Percentiles rank a stretch among this genome's conserved stretches.
Evolutionary conservation across 108 stramenopile species (phyloP).

Genomic region (Halocafeteria seosinensis): DNA sequence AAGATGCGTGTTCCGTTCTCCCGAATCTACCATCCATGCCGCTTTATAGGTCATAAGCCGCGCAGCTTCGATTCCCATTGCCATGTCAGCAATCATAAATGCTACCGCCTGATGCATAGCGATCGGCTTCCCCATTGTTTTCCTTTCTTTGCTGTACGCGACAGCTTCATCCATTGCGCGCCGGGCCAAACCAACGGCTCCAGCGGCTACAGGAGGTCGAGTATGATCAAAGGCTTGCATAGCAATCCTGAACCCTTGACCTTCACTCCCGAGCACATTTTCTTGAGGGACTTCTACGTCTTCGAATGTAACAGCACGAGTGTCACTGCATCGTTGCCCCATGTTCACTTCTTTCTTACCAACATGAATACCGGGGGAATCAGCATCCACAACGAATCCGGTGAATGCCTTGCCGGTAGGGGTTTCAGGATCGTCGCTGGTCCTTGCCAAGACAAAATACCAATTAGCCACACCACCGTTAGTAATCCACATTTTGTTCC

Average conservation of each 20-base stretch:
- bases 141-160: constrained; percentile 15
- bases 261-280: constrained; percentile 20
- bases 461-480: constrained; percentile 18
- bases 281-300: constrained; percentile 17
- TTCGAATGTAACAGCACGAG: constrained; percentile 20
- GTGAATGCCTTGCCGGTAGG: constrained; percentile 7
- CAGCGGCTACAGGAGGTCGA: constrained; percentile 21
- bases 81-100: constrained; percentile 26
- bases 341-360: constrained; percentile 23
- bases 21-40: constrained; percentile 11
- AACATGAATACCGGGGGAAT: constrained; percentile 17
- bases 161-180: constrained; percentile 22
- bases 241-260: constrained; percentile 22
- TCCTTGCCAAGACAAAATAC: constrained; percentile 23
- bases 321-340: constrained; percentile 23
- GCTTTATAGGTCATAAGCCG: constrained; percentile 20
- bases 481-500: constrained; percentile 20
- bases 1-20: constrained; percentile 16
- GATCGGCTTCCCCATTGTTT: constrained; percentile 20
- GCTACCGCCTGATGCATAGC: constrained; percentile 16
- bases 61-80: constrained; percentile 16
- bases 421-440: constrained; percentile 10
- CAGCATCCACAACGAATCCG: constrained; percentile 16
- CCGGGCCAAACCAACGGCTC: constrained; percentile 22
- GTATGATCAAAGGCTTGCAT: constrained; percentile 25